Conservation (phyloP, 805 yeast genomes). For the Isabelozyma gotoi region DNA sequence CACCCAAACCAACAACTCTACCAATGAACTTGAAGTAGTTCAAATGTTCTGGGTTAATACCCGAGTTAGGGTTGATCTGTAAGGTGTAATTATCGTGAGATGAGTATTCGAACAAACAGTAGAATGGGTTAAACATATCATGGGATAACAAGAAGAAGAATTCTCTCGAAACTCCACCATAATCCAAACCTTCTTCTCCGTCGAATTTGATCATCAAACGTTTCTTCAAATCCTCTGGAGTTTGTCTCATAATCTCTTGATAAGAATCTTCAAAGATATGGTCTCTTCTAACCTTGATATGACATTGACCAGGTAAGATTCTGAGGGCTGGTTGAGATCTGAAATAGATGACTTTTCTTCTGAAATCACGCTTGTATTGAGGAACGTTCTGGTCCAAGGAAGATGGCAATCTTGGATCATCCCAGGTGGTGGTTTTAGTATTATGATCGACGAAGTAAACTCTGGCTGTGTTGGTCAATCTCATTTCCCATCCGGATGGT, state of each 20-base stretch:
- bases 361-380: slow-evolving; percentile 97
- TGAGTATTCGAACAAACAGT: slow-evolving; percentile 94
- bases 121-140: slow-evolving; percentile 98
- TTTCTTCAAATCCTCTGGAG: slow-evolving; percentile 97
- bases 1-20: slow-evolving; percentile 96
- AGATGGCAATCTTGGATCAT: slow-evolving; percentile 97
- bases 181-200: slow-evolving; percentile 99
- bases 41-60: slow-evolving; percentile 95
- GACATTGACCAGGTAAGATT: slow-evolving; percentile 98
- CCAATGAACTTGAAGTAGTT: slow-evolving; percentile 98
- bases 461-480: slow-evolving; percentile 96
- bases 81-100: slow-evolving; percentile 97
- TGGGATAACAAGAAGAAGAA: slow-evolving; percentile 95
- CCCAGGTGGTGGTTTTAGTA: slow-evolving; percentile 99
- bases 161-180: slow-evolving; percentile 99
- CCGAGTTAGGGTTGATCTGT: slow-evolving; percentile 96
- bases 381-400: slow-evolving; percentile 98
- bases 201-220: slow-evolving; percentile 97
- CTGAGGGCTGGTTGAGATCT: slow-evolving; percentile 97
- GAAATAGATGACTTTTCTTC: slow-evolving; percentile 96
- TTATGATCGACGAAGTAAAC: slow-evolving; percentile 98
- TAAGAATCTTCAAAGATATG: slow-evolving; percentile 96
- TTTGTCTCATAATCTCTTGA: slow-evolving; percentile 98
- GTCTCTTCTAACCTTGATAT: slow-evolving; percentile 94
- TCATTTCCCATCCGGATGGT: slow-evolving; percentile 99